Base-by-base conservation (phyloP, 2,329 filamentous ascomycete species). In the Pestalotiopsis sp. region DNA sequence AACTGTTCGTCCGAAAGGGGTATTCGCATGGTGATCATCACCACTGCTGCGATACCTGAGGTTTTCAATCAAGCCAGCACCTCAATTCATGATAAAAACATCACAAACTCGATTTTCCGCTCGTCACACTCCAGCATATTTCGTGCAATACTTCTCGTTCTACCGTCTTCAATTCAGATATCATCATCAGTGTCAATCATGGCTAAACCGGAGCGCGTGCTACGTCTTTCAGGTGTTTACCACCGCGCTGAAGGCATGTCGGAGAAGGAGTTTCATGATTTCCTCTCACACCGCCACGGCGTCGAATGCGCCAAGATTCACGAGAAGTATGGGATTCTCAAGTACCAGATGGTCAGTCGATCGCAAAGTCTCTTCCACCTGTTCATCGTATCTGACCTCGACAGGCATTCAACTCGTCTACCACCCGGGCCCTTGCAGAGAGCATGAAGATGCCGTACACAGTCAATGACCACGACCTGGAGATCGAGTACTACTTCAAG, bases 401-500 rank as follows among this genome's bases (percentile, higher is more conserved):
- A 23, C 25, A 72, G 71, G 71, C 70, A 2, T 72, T 62, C 65
- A 71, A 41, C 41, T 60, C 69, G 17, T 64, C 66, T 1, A 63
- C 20, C 62, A 64, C 68, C 6, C 66, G 67, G 25, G 66, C 17
- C 12, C 23, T 72, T 11, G 66, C 68, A 5, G 49, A 64, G n/a
- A 72, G 68, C 66, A 66, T 72, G 71, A 68, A 70, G 45, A 25
- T 66, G 7, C 71, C 71, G 20, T 71, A 71, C 63, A n/a, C 23
- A 4, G 20, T 70, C 39, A 68, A 68, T 65, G 41, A 64, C 2
- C 69, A 71, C 58, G 71, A 72, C 58, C 31, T 72, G 2, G 64
- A 68, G 49, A 72, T 72, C 23, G 71, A 72, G 56, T 72, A 71
- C 66, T 72, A 72, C 64, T 72, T 71, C 70, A 69, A 70, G 31